A percentile compares a stretch with the other conserved stretches of the same genome.
Evolutionary conservation across 345 rosid species (phyloP).

Genomic region (Bruguiera parviflora): DNA sequence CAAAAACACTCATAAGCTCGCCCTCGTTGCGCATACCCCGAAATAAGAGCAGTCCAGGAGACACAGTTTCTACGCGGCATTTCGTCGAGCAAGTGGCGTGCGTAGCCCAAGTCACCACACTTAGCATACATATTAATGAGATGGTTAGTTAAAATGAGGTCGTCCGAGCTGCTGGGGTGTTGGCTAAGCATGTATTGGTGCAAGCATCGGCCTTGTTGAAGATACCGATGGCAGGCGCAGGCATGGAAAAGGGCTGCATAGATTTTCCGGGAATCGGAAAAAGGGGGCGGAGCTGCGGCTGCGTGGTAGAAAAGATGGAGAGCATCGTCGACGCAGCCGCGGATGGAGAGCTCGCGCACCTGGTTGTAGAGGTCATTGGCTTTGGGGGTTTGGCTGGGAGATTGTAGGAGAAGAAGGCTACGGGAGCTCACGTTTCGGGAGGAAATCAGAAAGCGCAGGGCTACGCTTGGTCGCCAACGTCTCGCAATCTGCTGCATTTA

Average conservation of each 20-base stretch:
- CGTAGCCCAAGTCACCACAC: slow-evolving; percentile 50
- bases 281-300: slow-evolving; percentile 25
- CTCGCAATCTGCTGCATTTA: not conserved
- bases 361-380: slow-evolving; percentile 21
- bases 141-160: slow-evolving; percentile 55
- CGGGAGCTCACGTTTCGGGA: slow-evolving; percentile 20
- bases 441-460: slow-evolving; percentile 17
- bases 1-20: slow-evolving; percentile 36
- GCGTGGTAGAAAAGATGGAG: slow-evolving; percentile 40
- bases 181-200: slow-evolving; percentile 55
- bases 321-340: slow-evolving; percentile 47
- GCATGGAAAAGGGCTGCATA: slow-evolving; percentile 62
- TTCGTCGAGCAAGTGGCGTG: slow-evolving; percentile 55
- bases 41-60: slow-evolving; percentile 73
- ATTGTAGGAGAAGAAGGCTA: not conserved
- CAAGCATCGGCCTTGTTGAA: slow-evolving; percentile 45
- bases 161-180: slow-evolving; percentile 4
- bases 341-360: slow-evolving; percentile 30
- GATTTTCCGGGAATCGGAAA: slow-evolving; percentile 32
- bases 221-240: slow-evolving; percentile 54
- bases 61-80: slow-evolving; percentile 70
- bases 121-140: slow-evolving; percentile 56
- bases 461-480: slow-evolving; percentile 16
- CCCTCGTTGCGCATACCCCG: slow-evolving; percentile 66
- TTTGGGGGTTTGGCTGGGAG: not conserved